Base-by-base conservation (phyloP, 257 asterid species). In the Capsicum rhomboideum region DNA sequence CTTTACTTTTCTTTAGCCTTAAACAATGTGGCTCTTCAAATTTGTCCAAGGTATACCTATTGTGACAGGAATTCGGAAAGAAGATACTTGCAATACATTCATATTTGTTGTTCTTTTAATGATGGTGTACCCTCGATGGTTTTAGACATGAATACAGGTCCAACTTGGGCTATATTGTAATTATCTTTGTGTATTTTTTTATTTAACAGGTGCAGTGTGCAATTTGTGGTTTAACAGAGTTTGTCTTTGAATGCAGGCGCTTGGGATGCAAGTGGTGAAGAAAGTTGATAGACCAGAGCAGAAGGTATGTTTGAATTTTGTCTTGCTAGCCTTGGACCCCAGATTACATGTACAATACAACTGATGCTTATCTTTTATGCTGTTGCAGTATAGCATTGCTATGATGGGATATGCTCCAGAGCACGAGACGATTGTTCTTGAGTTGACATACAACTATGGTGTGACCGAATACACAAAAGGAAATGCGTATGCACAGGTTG, bases 371-470 rank as follows among this genome's bases (percentile, higher is more conserved):
- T 58, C 26, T 21, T 85, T 28, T 83, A 4, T 79, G n/a, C 59
- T 12, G 83, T 44, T 68, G 75, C 94, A 97, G 99, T 97, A 95
- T 92, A 87, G 97, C 54, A n/a, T 94, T 31, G 98, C 98, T 49
- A 94, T 94, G 99, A 84, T 96, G 94, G 98, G 98, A 64, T 96
- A 94, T 87, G 98, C 94, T 52, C 98, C 95, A 77, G 99, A 96
- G 90, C 68, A 86, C 1, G 92, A 92, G 93, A 96, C 99, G 16
- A 88, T 90, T 40, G 98, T 93, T 59, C 88, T 96, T 85, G 99
- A 96, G 89, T 87, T 96, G 87, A 96, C 99, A 49, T 96, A 96
- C 91, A 96, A 96, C 82, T 95, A 96, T 84, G 99, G 98, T 58
- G 98, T 94, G 79, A 88, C 97, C 82, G 99, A 96, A 83, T 96